These are phyloP conservation scores for Boletellus deceptivus DNA, from an alignment of 1,284 basidiomycete species.

Conservation along the genomic window DNA sequence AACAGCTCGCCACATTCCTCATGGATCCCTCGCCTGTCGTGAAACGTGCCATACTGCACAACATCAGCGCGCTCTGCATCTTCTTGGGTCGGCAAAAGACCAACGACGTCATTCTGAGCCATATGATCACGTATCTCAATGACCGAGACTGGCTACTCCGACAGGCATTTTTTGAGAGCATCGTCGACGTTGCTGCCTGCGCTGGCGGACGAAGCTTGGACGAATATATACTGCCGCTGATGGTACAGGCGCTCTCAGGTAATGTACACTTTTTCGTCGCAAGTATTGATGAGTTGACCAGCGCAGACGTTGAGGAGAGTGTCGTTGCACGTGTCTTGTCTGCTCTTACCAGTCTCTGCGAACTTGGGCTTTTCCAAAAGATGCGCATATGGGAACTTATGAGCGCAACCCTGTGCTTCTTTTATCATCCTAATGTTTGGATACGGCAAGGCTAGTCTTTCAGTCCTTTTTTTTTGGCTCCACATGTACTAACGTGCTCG, in stretches of 20 bases:
- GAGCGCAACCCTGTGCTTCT: conserved; percentile 80
- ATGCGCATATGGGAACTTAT: conserved; percentile 95
- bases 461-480: neutral
- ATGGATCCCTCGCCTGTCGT: conserved; percentile 76
- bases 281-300: conserved; percentile 1
- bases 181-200: conserved; percentile 92
- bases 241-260: conserved; percentile 93
- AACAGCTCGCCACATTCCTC: conserved; percentile 78
- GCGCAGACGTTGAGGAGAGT: conserved; percentile 87
- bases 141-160: conserved; percentile 92
- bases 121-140: conserved; percentile 99
- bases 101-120: conserved; percentile 92
- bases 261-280: neutral
- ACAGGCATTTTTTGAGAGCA: conserved; percentile 92
- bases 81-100: conserved; percentile 93
- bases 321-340: conserved; percentile 87
- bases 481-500: neutral
- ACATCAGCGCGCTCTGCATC: conserved; percentile 86
- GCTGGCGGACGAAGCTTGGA: conserved; percentile 85
- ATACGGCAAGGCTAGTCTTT: conserved; percentile 75
- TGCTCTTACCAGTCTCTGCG: conserved; percentile 82
- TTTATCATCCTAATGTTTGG: conserved; percentile 98
- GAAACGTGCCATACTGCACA: conserved; percentile 72
- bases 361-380: conserved; percentile 85
- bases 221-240: conserved; percentile 88